A percentile compares a stretch with the other conserved stretches of the same genome.
Conservation (phyloP, 2,329 filamentous ascomycete genomes). For the Fusarium subglutinans region DNA sequence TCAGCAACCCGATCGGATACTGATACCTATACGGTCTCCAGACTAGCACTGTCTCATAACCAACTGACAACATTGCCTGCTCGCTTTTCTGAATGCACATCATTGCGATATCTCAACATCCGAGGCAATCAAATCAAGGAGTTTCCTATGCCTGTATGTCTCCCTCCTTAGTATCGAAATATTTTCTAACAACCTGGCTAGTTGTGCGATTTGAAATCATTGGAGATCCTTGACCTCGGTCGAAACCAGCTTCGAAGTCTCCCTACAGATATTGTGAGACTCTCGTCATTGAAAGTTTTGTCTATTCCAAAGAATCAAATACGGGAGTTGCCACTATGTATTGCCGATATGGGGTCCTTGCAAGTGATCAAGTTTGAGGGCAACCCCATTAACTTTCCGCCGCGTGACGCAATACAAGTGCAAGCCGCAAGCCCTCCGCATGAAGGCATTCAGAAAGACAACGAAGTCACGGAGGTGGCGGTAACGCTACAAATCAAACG, state of each 20-base stretch:
- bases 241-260: slow-evolving; percentile 84
- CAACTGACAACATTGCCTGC: slow-evolving; percentile 74
- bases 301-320: slow-evolving; percentile 89
- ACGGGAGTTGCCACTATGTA: slow-evolving; percentile 80
- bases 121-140: slow-evolving; percentile 77
- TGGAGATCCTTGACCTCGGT: slow-evolving; percentile 93
- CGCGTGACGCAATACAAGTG: slow-evolving; percentile 72
- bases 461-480: slow-evolving; percentile 69
- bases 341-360: slow-evolving; percentile 90
- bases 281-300: slow-evolving; percentile 88
- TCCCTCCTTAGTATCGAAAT: slow-evolving; percentile 12
- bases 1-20: slow-evolving; percentile 12
- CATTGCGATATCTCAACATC: slow-evolving; percentile 82
- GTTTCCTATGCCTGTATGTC: slow-evolving; percentile 64
- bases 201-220: slow-evolving; percentile 85
- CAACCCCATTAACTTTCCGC: slow-evolving; percentile 85
- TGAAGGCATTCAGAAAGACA: slow-evolving; percentile 63
- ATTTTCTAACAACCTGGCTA: slow-evolving; percentile 50
- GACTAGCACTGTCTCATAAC: slow-evolving; percentile 84
- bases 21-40: slow-evolving; percentile 48
- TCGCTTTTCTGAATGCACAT: slow-evolving; percentile 79
- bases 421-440: slow-evolving; percentile 65
- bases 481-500: slow-evolving; percentile 70
- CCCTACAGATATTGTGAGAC: slow-evolving; percentile 79
- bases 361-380: slow-evolving; percentile 91